A percentile compares a stretch with the other conserved stretches of the same genome.
These are phyloP conservation scores for Dioscorea alata DNA, from an alignment of 106 monocot genomes.

Conservation along the genomic window DNA sequence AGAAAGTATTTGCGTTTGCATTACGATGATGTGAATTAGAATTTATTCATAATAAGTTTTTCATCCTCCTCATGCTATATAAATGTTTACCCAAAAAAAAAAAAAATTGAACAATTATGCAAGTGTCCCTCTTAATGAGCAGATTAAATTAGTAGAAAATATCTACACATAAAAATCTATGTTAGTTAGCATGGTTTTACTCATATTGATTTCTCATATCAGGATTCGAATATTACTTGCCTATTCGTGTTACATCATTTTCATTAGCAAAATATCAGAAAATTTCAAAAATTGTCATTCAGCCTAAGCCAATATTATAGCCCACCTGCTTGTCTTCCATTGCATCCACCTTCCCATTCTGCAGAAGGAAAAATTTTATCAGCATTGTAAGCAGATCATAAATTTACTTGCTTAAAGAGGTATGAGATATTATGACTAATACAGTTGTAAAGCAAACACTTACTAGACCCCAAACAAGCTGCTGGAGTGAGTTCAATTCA, in stretches of 20 bases:
- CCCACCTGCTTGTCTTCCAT: constrained; percentile 84
- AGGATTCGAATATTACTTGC: background rate
- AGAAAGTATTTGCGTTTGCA: too few relatives aligned
- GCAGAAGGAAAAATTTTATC: constrained; percentile 4
- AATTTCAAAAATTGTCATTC: background rate
- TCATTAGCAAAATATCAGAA: background rate
- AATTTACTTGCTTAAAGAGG: background rate
- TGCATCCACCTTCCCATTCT: constrained; percentile 78
- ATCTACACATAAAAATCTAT: background rate
- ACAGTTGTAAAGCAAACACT: background rate
- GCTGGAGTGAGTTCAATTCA: constrained; percentile 38
- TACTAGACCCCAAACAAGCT: constrained; percentile 50
- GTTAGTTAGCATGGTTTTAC: background rate
- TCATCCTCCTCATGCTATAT: too few relatives aligned
- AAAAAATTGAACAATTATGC: too few relatives aligned
- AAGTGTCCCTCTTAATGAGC: too few relatives aligned
- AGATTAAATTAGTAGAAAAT: background rate
- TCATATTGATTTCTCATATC: background rate
- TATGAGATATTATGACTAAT: background rate
- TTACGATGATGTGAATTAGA: too few relatives aligned
- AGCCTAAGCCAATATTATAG: background rate
- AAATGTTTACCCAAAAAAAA: too few relatives aligned
- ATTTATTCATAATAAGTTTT: too few relatives aligned
- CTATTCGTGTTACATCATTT: background rate
- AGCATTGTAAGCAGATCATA: background rate